Percentiles rank a stretch among this genome's conserved stretches.
phyloP scores from a whole-genome alignment of 805 yeast genomes.

The Kregervanrija fluxuum region DNA sequence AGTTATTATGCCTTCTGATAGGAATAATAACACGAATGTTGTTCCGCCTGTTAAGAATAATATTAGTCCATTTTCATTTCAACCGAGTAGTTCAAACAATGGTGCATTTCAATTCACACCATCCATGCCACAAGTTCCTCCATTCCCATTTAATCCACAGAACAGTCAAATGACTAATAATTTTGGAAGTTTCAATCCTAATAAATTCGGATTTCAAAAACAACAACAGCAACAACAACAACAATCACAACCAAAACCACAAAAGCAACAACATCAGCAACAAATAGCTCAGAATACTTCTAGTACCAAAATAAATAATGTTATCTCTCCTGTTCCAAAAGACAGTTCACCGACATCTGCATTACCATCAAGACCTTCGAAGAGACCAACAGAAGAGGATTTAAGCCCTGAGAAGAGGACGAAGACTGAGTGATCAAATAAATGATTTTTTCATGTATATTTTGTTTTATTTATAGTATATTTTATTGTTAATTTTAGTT shows the following conservation, averaged over 20 bases:
- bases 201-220: background rate
- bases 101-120: background rate
- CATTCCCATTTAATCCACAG: no score
- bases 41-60: no score
- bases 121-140: background rate
- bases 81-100: background rate
- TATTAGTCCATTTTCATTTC: no score
- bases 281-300: background rate
- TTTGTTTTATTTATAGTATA: background rate
- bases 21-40: no score
- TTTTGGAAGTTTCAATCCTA: background rate
- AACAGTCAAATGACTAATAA: no score
- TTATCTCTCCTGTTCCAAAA: no score
- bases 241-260: background rate
- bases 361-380: slow-evolving; percentile 8
- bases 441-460: slow-evolving; percentile 1
- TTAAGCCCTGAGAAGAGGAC: slow-evolving; percentile 15
- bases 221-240: background rate
- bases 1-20: no score
- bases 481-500: background rate
- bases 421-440: slow-evolving; percentile 12
- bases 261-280: background rate
- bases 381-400: slow-evolving; percentile 16
- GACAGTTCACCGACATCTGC: background rate
- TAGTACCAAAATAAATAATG: no score